Evolutionary conservation across 768 basidiomycete species (phyloP), one percentile per base, ranked within the genome.

Genomic region (Polyporus arcularius): DNA sequence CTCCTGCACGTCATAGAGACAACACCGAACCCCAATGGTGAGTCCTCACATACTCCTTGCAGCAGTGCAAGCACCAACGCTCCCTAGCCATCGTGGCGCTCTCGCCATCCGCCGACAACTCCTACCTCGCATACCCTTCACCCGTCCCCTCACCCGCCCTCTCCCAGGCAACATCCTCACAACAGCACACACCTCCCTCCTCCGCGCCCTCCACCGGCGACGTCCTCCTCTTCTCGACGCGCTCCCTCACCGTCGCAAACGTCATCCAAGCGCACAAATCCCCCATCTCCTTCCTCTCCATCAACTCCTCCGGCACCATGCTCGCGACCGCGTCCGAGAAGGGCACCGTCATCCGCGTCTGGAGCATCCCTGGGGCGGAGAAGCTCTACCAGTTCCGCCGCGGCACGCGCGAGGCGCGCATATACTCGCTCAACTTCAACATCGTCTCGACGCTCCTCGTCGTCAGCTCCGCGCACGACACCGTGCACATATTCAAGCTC

Each of bases 1-100:
- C 82, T 99, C 30, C 76, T 97, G 41, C 96, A 98, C 73, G 96
- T 98, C 42, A 96, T 98, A 47, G 97, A 99, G 78, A 98, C 97
- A 0, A 89, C 92, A 8, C 86, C 93, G 0, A 99, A 99, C 72
- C 94, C 96, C 2, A 90, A 97, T 70, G 96, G 96, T 94, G 74
- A 65, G 75, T n/a, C n/a, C n/a, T n/a, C n/a, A n/a, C n/a, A n/a
- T n/a, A n/a, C n/a, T n/a, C 10, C 53, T 5, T 51, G 39, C n/a
- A 9, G 28, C 47, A 11, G 35, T 18, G 21, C 53, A 46, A 41
- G 53, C 21, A 47, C 41, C 52, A n/a, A 62, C 56, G 55, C 14
- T 38, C 56, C 57, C 16, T 71, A 96, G 96, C 95, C 43, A 94
- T 98, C 69, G 94, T 93, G 72, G 91, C 97, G 0, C 85, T 99